phyloP scores from a whole-genome alignment of 495 filamentous ascomycete species.

The Penicillium longicatenatum region DNA sequence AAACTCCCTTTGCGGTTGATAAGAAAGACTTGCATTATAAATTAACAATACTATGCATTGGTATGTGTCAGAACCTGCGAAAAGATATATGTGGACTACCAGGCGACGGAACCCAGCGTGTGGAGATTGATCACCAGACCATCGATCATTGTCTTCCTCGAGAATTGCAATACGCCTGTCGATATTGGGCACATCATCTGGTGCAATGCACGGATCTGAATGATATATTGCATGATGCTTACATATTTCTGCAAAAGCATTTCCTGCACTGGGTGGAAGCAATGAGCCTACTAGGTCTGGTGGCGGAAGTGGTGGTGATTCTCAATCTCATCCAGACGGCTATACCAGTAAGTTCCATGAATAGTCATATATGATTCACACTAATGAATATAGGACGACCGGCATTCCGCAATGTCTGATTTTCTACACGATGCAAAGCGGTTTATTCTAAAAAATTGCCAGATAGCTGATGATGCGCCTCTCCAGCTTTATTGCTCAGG shows the following conservation, averaged over 20 bases:
- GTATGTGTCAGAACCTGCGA: constrained; percentile 21
- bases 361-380: background rate
- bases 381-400: constrained; percentile 9
- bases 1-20: constrained; percentile 20
- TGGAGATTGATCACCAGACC: constrained; percentile 20
- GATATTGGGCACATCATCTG: constrained; percentile 23
- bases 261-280: constrained; percentile 49
- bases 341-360: background rate
- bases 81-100: constrained; percentile 38
- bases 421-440: constrained; percentile 17
- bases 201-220: background rate
- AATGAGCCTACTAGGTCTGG: constrained; percentile 33
- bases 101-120: constrained; percentile 22
- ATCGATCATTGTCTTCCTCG: constrained; percentile 25
- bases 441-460: constrained; percentile 32
- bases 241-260: constrained; percentile 38
- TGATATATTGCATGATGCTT: constrained; percentile 24
- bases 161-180: constrained; percentile 40
- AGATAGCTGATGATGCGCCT: constrained; percentile 30
- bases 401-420: constrained; percentile 15
- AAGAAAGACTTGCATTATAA: background rate
- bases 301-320: constrained; percentile 2
- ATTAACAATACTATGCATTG: constrained; percentile 26
- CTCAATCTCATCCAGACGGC: background rate
- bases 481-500: constrained; percentile 26